These are phyloP conservation scores for Clonostachys chloroleuca DNA, from an alignment of 2,329 filamentous ascomycete genomes.

Conservation along the genomic window DNA sequence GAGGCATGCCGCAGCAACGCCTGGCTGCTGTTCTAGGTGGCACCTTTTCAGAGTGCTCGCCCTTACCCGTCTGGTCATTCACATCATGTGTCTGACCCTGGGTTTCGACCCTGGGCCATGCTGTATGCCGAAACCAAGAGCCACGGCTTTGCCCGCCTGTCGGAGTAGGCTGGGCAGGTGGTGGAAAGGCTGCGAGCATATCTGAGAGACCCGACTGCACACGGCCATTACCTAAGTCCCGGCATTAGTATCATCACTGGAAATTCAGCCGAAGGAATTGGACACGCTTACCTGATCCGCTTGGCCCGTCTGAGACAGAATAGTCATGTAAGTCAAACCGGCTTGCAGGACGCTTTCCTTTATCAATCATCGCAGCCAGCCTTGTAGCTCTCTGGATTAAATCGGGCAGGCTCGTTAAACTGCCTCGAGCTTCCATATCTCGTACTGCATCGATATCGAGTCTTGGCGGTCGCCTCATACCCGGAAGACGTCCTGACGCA, in stretches of 20 bases:
- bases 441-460: slow-evolving; percentile 80
- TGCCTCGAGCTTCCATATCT: slow-evolving; percentile 78
- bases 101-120: slow-evolving; percentile 41
- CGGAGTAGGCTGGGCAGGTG: slow-evolving; percentile 47
- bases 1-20: slow-evolving; percentile 78
- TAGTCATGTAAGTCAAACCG: slow-evolving; percentile 35
- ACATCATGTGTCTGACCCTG: slow-evolving; percentile 1
- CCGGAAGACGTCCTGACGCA: slow-evolving; percentile 41
- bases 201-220: slow-evolving; percentile 53
- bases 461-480: slow-evolving; percentile 62
- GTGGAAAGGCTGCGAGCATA: slow-evolving; percentile 63
- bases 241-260: neutral
- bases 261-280: slow-evolving; percentile 9
- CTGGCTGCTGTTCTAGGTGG: slow-evolving; percentile 34
- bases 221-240: slow-evolving; percentile 27
- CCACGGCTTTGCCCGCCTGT: slow-evolving; percentile 36
- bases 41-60: slow-evolving; percentile 13
- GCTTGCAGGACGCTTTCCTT: slow-evolving; percentile 63
- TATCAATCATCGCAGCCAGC: slow-evolving; percentile 83
- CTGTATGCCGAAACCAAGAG: slow-evolving; percentile 35
- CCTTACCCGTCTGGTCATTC: neutral
- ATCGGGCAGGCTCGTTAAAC: slow-evolving; percentile 87
- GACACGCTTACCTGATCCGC: slow-evolving; percentile 1
- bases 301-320: too few species aligned
- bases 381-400: slow-evolving; percentile 84